Conservation (phyloP, 164 flowering plant genomes). For the Chimonanthus praecox region DNA sequence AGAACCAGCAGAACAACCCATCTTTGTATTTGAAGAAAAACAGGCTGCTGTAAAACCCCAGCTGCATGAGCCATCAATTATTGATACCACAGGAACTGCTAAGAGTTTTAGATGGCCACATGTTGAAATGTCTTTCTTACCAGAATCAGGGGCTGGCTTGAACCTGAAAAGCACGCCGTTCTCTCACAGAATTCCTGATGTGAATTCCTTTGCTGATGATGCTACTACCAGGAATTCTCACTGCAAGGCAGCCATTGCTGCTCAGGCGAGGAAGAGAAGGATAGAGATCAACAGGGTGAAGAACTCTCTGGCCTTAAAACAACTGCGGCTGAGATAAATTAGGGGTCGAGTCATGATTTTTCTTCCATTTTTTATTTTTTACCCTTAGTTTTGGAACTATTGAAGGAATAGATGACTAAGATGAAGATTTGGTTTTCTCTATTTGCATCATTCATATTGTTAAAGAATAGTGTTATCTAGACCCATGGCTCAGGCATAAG, state of each 20-base stretch:
- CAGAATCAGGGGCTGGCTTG: background rate
- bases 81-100: background rate
- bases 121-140: background rate
- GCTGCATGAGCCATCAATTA: constrained; percentile 5
- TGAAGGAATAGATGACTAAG: too few species aligned
- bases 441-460: too few species aligned
- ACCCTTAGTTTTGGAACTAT: too few species aligned
- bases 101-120: background rate
- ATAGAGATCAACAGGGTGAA: constrained; percentile 26
- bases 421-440: too few species aligned
- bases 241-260: constrained; percentile 21
- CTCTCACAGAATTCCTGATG: constrained; percentile 21
- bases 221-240: background rate
- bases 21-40: constrained; percentile 4
- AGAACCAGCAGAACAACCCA: background rate
- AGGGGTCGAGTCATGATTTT: too few species aligned
- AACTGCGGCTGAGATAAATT: background rate
- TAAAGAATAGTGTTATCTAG: too few species aligned
- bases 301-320: constrained; percentile 9
- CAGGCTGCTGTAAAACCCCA: background rate
- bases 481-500: too few species aligned
- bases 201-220: constrained; percentile 23
- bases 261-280: constrained; percentile 43
- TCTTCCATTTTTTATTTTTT: too few species aligned
- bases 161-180: background rate